Evolutionary conservation across 345 rosid species (phyloP).

Genomic region (Eutrema japonicum): DNA sequence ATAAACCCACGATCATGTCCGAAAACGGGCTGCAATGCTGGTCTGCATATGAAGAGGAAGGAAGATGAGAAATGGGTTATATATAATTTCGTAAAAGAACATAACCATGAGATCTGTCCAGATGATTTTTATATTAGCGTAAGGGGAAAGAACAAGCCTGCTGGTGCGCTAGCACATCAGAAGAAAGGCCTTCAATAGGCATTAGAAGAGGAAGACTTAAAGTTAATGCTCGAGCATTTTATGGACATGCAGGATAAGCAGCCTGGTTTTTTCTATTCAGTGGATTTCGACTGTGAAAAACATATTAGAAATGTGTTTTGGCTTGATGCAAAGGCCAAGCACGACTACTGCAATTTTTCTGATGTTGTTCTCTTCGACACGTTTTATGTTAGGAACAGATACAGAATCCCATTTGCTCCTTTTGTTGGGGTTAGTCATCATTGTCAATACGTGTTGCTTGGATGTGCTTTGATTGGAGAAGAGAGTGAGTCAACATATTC

Average conservation of each 20-base stretch:
- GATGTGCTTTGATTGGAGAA: constrained; percentile 51
- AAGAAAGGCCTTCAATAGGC: constrained; percentile 44
- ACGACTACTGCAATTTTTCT: constrained; percentile 49
- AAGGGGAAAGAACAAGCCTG: constrained; percentile 39
- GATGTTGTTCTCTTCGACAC: constrained; percentile 54
- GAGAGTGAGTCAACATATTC: constrained; percentile 50
- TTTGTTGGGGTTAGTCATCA: constrained; percentile 43
- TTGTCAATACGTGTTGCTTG: constrained; percentile 36
- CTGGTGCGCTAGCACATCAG: constrained; percentile 3
- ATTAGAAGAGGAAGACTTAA: constrained; percentile 34
- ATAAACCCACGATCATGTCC: constrained; percentile 41
- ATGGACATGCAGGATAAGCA: constrained; percentile 48
- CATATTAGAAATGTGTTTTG: constrained; percentile 51
- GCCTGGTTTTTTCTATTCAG: constrained; percentile 58
- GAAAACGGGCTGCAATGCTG: constrained; percentile 43
- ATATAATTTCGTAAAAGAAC: constrained; percentile 36
- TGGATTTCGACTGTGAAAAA: constrained; percentile 46
- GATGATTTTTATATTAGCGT: constrained; percentile 36
- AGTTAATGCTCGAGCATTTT: constrained; percentile 36
- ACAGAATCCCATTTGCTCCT: constrained; percentile 39
- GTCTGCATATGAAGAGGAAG: constrained; percentile 42
- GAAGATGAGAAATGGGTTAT: constrained; percentile 44
- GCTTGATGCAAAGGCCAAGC: constrained; percentile 57
- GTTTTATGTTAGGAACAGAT: constrained; percentile 47
- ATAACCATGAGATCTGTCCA: constrained; percentile 43